Conservation (phyloP, 192 early-diverging fungal genomes). For the Funneliformis mosseae region DNA sequence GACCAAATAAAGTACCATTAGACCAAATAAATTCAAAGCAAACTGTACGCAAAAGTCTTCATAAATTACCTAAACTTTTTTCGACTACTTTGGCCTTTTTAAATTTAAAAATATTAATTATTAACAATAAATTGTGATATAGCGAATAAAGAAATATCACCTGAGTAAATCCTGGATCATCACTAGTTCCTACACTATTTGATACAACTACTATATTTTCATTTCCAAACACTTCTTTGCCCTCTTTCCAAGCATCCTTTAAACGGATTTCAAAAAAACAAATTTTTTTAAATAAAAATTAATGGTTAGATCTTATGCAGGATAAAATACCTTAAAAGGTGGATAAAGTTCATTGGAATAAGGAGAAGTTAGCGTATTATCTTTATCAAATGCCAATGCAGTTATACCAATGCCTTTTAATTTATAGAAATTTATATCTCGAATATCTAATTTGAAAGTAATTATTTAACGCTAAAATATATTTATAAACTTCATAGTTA, state of each 20-base stretch:
- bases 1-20: slow-evolving; percentile 7
- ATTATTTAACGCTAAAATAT: neutral
- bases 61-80: slow-evolving; percentile 44
- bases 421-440: slow-evolving; percentile 62
- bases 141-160: slow-evolving; percentile 28
- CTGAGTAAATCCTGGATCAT: slow-evolving; percentile 60
- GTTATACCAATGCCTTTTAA: slow-evolving; percentile 64
- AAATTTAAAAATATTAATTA: slow-evolving; percentile 12
- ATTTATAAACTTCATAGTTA: neutral
- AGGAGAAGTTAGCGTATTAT: slow-evolving; percentile 92
- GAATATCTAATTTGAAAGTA: slow-evolving; percentile 57
- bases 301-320: neutral
- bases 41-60: neutral
- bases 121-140: slow-evolving; percentile 28
- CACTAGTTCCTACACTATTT: slow-evolving; percentile 86
- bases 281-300: slow-evolving; percentile 1
- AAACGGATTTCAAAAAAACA: slow-evolving; percentile 5
- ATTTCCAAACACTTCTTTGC: slow-evolving; percentile 61
- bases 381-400: slow-evolving; percentile 93
- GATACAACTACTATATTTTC: slow-evolving; percentile 80
- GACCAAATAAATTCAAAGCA: neutral
- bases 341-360: slow-evolving; percentile 72
- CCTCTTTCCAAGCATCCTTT: slow-evolving; percentile 66
- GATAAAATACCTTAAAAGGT: slow-evolving; percentile 57
- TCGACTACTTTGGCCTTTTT: slow-evolving; percentile 48